Percentiles rank a stretch among this genome's conserved stretches.
Conservation (phyloP, 139 green algal genomes). For the Chloropicon primus region DNA sequence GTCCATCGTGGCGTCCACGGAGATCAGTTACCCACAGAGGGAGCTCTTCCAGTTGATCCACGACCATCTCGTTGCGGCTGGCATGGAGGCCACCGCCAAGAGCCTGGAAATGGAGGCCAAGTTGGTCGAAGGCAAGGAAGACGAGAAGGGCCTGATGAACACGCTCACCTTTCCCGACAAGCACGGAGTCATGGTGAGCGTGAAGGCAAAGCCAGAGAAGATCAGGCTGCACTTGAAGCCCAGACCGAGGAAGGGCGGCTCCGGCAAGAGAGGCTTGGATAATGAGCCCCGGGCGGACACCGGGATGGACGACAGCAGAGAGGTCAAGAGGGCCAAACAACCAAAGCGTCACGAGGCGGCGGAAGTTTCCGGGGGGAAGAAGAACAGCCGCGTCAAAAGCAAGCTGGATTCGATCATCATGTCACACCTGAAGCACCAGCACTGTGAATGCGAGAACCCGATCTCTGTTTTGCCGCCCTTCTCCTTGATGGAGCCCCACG, state of each 20-base stretch:
- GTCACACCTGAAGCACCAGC: conserved; percentile 53
- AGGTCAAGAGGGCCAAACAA: background rate
- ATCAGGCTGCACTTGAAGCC: no score
- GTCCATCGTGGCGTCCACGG: conserved; percentile 50
- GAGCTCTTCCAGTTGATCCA: conserved; percentile 60
- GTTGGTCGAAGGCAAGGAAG: conserved; percentile 1
- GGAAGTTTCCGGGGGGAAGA: conserved; percentile 6
- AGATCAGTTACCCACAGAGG: conserved; percentile 39
- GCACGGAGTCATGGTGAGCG: no score
- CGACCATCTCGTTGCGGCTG: conserved; percentile 44
- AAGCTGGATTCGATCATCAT: conserved; percentile 47
- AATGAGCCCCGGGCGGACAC: no score
- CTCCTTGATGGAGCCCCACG: conserved; percentile 31
- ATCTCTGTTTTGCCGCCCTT: conserved; percentile 49
- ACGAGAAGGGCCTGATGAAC: background rate
- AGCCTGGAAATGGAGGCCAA: conserved; percentile 30
- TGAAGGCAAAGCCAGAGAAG: no score
- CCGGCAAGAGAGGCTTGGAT: no score
- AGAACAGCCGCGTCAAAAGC: conserved; percentile 10
- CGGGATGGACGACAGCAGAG: no score
- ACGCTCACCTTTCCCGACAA: no score
- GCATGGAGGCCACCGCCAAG: conserved; percentile 33
- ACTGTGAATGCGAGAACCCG: conserved; percentile 35
- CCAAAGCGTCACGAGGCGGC: conserved; percentile 16
- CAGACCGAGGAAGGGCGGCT: no score